Conservation (phyloP, 2,329 filamentous ascomycete genomes). For the Botryosphaeria dothidea region DNA sequence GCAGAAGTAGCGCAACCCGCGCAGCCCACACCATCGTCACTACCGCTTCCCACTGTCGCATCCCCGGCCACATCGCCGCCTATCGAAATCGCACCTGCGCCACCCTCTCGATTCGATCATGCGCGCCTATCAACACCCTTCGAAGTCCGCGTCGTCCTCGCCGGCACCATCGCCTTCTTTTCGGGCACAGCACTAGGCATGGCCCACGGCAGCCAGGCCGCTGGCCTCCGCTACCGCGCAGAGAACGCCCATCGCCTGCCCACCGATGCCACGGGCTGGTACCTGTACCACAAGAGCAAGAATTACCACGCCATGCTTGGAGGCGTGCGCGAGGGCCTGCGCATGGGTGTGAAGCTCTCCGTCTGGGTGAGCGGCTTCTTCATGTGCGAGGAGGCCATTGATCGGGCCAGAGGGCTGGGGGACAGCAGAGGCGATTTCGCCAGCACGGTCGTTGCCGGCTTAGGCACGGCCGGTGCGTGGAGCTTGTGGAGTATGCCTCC, state of each 20-base stretch:
- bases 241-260: constrained; percentile 96
- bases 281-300: constrained; percentile 97
- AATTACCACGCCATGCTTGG: constrained; percentile 85
- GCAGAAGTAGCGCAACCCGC: neutral
- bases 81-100: neutral
- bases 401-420: constrained; percentile 56
- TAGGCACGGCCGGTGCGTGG: constrained; percentile 83
- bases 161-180: constrained; percentile 58
- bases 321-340: constrained; percentile 75
- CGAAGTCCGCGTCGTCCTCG: constrained; percentile 65
- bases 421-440: constrained; percentile 63
- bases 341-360: constrained; percentile 70
- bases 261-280: constrained; percentile 82
- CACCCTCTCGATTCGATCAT: neutral
- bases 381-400: constrained; percentile 80
- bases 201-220: constrained; percentile 70
- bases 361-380: constrained; percentile 77
- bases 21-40: neutral
- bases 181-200: constrained; percentile 72
- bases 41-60: neutral
- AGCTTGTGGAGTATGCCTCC: constrained; percentile 74
- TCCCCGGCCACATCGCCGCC: neutral
- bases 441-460: constrained; percentile 78
- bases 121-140: constrained; percentile 63
- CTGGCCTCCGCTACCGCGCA: constrained; percentile 83